Evolutionary conservation across 2,329 filamentous ascomycete species (phyloP), one percentile per base, ranked within the genome.

Genomic region (Colletotrichum musae): DNA sequence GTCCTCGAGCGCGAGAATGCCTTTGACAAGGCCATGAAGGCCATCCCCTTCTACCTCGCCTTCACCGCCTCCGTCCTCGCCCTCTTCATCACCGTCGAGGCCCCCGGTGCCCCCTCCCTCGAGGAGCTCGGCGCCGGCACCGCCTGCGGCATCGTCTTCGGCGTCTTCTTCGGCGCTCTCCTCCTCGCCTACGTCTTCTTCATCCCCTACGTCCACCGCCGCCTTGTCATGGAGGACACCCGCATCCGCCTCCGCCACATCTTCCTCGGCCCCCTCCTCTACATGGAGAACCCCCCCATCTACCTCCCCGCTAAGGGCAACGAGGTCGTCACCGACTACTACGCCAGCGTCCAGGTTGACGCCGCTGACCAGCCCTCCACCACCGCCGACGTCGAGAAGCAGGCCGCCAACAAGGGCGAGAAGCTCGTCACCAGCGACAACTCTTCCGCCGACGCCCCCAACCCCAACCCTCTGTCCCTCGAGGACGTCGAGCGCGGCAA

Each of bases 211-310:
- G 76, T 79, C 60, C 73, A 81, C 62, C 75, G 77, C 43, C 74
- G 76, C 18, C 72, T 81, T 18, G 63, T 81, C 70, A 75, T 75
- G 63, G 63, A 78, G 57, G 79, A 80, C 61, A 39, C 74, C 16
- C 75, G 75, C 16, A 65, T 81, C 60, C 74, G 75, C n/a, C 72
- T 75, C 58, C 79, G 74, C 58, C 77, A 81, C 59, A 72, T 80
- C 43, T 66, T 75, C 32, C 73, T 82, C 6, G 84, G 84, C 0
- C 84, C 67, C 26, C 71, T 80, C 5, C 75, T 83, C 21, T 77
- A 65, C 58, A 73, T 32, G 59, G 72, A 77, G 16, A 71, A 76
- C 61, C 71, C 71, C 13, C 62, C 58, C 39, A 53, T 78, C 45
- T 75, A 75, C 72, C 70, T 63, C 50, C 74, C 75, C 39, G 74